Conservation (phyloP, 139 green algal species). For the Marvania coccoides region DNA sequence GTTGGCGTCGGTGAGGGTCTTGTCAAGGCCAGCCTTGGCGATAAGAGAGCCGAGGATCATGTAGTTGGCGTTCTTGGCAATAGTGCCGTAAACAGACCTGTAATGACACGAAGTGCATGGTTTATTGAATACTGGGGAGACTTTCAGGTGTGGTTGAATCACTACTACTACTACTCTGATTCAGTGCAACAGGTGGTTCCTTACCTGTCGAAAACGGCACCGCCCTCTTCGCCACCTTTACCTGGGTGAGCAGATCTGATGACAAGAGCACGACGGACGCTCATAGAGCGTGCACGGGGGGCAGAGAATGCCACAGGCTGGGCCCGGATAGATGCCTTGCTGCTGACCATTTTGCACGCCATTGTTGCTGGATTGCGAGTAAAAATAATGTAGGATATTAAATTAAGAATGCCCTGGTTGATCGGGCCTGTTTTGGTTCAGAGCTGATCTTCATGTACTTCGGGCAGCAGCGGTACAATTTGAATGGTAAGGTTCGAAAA, state of each 20-base stretch:
- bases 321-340: background rate
- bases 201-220: background rate
- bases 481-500: background rate
- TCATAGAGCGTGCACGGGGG: background rate
- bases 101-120: background rate
- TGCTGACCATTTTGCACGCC: background rate
- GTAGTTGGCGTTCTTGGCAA: background rate
- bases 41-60: background rate
- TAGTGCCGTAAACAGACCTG: background rate
- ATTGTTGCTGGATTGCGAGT: background rate
- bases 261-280: background rate
- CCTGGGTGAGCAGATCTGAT: background rate
- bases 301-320: background rate
- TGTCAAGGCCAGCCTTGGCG: conserved; percentile 1
- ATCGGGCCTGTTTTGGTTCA: background rate
- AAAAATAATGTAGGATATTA: background rate
- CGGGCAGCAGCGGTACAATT: background rate
- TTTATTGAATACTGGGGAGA: background rate
- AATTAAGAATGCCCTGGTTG: background rate
- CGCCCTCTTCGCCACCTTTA: background rate
- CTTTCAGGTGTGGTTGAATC: background rate
- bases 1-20: conserved; percentile 5
- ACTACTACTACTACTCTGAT: background rate
- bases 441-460: background rate
- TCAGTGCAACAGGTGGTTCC: background rate